Base-by-base conservation (phyloP, 2,329 filamentous ascomycete genomes). In the Gnomoniopsis sp. region DNA sequence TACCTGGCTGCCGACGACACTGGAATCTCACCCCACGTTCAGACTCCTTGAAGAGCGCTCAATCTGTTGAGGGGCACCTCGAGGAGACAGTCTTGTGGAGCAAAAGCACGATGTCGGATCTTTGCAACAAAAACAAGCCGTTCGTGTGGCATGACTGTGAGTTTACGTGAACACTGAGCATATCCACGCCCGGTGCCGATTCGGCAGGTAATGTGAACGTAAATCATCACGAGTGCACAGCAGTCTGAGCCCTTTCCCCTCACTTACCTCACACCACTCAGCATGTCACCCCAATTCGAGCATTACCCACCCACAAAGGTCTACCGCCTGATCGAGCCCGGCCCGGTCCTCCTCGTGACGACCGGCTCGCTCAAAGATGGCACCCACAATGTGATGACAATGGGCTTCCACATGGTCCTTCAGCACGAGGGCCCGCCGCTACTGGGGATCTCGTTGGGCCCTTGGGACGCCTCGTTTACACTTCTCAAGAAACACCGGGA, bases 361-460 rank as follows among this genome's bases (percentile, higher is more conserved):
- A 72, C 70, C 22, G 70, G 70, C 17, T 67, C 66, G 53, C 62
- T 71, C 10, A 60, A 64, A n/a, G 64, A 69, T 33, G 59, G 53
- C 33, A 70, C 70, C 8, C 71, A 73, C 64, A 73, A 72, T 44
- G 60, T 72, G 55, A 73, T 72, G 71, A 73, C 71, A 10, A 67
- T 72, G 55, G 71, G 71, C 52, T 73, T 73, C 64, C 71, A 73
- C 62, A 73, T 73, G 70, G 68, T 73, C 60, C 65, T 73, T 58
- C 70, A 71, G 61, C 70, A 73, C 62, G 68, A 70, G 51, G 65
- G 64, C 17, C 71, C 71, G 1, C 66, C 69, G 23, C 65, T 73
- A 8, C 63, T 73, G 34, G 70, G 68, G 38, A 66, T 70, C 38
- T 67, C 62, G 34, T 64, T 73, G 12, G 71, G 71, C 22, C 71